These are phyloP conservation scores for Solanum neorickii DNA, from an alignment of 257 asterid genomes.

Conservation along the genomic window DNA sequence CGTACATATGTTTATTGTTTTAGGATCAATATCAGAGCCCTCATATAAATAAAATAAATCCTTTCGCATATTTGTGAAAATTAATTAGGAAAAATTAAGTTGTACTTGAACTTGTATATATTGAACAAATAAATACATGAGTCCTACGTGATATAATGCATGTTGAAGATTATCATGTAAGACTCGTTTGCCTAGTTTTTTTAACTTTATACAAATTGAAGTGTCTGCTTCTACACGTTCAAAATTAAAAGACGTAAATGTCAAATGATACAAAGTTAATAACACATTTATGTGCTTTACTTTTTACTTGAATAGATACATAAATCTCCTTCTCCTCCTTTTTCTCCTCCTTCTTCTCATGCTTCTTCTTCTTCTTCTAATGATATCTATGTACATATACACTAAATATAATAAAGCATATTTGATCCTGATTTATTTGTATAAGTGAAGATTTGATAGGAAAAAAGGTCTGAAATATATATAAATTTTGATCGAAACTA, in stretches of 20 bases:
- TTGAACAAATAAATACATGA: background rate
- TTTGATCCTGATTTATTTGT: background rate
- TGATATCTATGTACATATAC: background rate
- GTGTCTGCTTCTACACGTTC: background rate
- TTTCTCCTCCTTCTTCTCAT: background rate
- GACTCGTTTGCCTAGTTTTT: background rate
- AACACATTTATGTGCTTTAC: no score
- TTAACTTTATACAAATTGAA: background rate
- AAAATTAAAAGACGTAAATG: no score
- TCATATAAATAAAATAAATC: no score
- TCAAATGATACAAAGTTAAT: no score
- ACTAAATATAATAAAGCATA: background rate
- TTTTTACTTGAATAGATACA: background rate
- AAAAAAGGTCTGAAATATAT: no score
- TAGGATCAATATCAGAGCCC: background rate
- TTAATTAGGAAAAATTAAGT: no score
- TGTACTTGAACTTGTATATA: background rate
- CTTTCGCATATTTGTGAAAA: background rate
- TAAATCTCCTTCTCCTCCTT: background rate
- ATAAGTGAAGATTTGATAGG: no score
- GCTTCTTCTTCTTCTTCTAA: background rate
- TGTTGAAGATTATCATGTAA: background rate
- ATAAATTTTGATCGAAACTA: no score
- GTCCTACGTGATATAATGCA: background rate
- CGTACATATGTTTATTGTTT: no score